phyloP scores from a whole-genome alignment of 208 protist genomes.

The Borovskyia barvae region DNA sequence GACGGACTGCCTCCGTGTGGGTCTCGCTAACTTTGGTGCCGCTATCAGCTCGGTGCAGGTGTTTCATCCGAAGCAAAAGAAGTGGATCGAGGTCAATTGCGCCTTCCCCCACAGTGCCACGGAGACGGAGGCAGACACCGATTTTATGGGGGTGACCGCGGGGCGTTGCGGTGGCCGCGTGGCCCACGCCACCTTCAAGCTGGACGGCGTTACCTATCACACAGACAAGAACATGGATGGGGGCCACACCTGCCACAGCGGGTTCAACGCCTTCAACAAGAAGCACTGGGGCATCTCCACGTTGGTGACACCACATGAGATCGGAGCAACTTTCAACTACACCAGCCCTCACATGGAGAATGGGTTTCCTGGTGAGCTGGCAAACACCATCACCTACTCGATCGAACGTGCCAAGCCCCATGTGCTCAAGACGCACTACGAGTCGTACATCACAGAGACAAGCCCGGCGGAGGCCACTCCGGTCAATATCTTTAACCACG shows the following conservation, averaged over 20 bases:
- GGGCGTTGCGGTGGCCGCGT: conserved; percentile 66
- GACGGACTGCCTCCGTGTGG: conserved; percentile 29
- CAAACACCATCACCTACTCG: conserved; percentile 35
- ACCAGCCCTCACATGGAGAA: conserved; percentile 59
- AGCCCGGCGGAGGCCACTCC: conserved; percentile 43
- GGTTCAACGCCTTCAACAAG: conserved; percentile 40
- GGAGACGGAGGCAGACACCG: conserved; percentile 31
- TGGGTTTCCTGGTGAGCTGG: conserved; percentile 52
- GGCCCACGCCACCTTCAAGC: conserved; percentile 34
- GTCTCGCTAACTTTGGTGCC: conserved; percentile 52
- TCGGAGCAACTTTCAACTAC: conserved; percentile 23
- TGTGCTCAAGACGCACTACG: conserved; percentile 30
- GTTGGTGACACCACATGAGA: conserved; percentile 5
- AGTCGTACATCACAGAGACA: conserved; percentile 35
- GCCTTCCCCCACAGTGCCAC: conserved; percentile 42
- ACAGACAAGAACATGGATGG: conserved; percentile 14
- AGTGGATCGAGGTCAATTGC: conserved; percentile 56
- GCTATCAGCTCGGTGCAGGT: conserved; percentile 48
- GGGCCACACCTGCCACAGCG: conserved; percentile 42
- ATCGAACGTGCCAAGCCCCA: conserved; percentile 30
- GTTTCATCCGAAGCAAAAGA: conserved; percentile 2
- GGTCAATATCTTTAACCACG: conserved; percentile 59
- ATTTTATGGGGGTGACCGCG: conserved; percentile 57
- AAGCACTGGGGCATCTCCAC: conserved; percentile 37
- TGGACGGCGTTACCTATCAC: conserved; percentile 38